phyloP scores from a whole-genome alignment of 139 green algal species.

The Deuterostichococcus epilithicus region DNA sequence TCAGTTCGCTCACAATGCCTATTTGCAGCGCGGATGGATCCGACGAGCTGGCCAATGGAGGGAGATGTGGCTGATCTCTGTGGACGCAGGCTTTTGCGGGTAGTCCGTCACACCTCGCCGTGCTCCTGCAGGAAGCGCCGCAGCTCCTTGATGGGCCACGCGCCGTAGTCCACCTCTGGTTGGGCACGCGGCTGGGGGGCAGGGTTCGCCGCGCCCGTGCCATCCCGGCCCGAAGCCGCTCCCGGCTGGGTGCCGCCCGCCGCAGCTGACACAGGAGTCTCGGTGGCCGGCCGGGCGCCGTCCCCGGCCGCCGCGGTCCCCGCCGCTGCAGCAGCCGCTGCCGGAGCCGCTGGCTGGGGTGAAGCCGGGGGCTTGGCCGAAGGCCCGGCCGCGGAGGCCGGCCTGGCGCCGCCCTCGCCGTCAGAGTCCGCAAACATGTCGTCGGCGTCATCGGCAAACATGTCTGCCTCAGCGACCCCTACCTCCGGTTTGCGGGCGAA shows the following conservation, averaged over 20 bases:
- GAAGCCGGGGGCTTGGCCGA: background rate
- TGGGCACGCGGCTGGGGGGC: too few relatives aligned
- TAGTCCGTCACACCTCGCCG: slow-evolving; percentile 22
- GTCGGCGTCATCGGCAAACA: slow-evolving; percentile 51
- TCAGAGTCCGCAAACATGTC: slow-evolving; percentile 1
- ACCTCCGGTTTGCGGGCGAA: slow-evolving; percentile 34
- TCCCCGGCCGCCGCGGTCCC: background rate
- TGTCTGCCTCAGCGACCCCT: slow-evolving; percentile 45
- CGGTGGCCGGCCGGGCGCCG: too few relatives aligned
- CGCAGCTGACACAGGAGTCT: too few relatives aligned
- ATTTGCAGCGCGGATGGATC: background rate
- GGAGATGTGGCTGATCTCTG: background rate
- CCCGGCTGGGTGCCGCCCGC: too few relatives aligned
- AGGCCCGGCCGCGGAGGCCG: background rate
- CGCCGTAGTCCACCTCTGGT: slow-evolving; percentile 44
- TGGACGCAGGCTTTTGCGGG: background rate
- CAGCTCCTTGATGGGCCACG: slow-evolving; percentile 76
- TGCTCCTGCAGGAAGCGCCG: slow-evolving; percentile 51
- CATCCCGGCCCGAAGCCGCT: background rate
- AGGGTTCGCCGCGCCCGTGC: too few relatives aligned
- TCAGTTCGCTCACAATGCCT: background rate
- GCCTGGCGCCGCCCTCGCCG: background rate
- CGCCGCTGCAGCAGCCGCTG: background rate
- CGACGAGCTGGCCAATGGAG: background rate
- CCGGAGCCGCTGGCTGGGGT: background rate